Base-by-base conservation (phyloP, 176 grass and related monocot genomes). In the Carex pumila region DNA sequence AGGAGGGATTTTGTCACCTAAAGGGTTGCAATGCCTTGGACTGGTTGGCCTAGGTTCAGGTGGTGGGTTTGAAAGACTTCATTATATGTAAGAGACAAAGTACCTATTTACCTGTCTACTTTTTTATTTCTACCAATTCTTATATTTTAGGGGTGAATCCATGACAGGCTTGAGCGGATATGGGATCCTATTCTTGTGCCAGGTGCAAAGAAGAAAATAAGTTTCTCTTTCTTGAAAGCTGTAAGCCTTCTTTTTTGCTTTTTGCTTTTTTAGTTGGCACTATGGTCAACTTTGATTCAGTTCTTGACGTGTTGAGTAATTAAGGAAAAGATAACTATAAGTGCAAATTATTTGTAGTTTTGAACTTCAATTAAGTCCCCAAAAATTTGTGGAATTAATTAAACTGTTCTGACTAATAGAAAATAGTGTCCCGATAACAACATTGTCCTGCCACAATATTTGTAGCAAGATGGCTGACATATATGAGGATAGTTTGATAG, bases 121-220 rank as follows among this genome's bases (percentile, higher is more conserved):
- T 6, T 41, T 43, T 80, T 49, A 72, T 13, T 73, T 52, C 3
- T 74, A 21, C 18, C 2, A 61, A 61, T 61, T 31, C 32, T 17
- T 63, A 37, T 59, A 61, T 62, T 39, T 61, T 7, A 12, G 5
- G 18, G 57, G 18, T 78, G 79, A 63, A 65, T 86, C 34, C 61
- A 58, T 79, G 19, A 82, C 83, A 98, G 95, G 85, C 72, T 98
- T n/a, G 95, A 98, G 74, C 92, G 92, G 67, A 91, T 93, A 39
- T 98, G 95, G 95, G 95, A 98, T 91, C 95, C 92, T 89, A 74
- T 90, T 91, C 76, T 98, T 71, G 91, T 92, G 60, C 86, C 92
- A 61, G 92, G 89, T 1, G 85, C 91, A 61, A 88, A 90, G 65
- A 94, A 85, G 89, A 86, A 36, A 34, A 94, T 98, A 80, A 98